Base-by-base conservation (phyloP, 345 rosid species). In the Mallotus nudiflorus region DNA sequence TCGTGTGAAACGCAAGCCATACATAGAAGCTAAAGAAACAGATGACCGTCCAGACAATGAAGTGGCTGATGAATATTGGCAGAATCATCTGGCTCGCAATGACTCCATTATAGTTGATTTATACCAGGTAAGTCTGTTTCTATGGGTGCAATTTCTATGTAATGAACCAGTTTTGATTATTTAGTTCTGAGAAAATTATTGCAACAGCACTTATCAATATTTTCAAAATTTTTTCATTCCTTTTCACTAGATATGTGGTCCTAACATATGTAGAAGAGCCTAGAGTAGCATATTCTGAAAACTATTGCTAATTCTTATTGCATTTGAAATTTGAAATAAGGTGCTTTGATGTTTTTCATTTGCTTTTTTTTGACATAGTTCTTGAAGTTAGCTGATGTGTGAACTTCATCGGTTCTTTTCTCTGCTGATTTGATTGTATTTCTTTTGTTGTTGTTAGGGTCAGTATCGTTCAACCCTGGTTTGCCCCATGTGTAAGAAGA, bases 31-130 rank as follows among this genome's bases (percentile, higher is more conserved):
- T 61, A 70, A 71, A 71, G 75, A 76, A 60, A 62, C 64, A 27
- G 65, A 71, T 7, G 69, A 33, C 45, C 66, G 66, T 45, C 73
- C 73, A 46, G 73, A 77, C 40, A 48, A 37, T 35, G 76, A 77
- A 37, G 76, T 72, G 40, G 80, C 73, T 6, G 76, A 71, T 13
- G 80, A 71, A 22, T 77, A 48, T 63, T 77, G 80, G 76, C 15
- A 28, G 66, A 72, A 54, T 72, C 80, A 72, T 24, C 62, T 60
- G 49, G 76, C 73, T 62, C 72, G 66, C n/a, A 77, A 77, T 71
- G 65, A 72, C 69, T 77, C 80, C 0, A 67, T 72, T n/a, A 71
- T 72, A 52, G 76, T 77, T 48, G 80, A 77, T 71, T 44, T 77
- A 15, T 77, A 24, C 50, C 80, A 77, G 49, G 76, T 72, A 60